Base-by-base conservation (phyloP, 2,329 filamentous ascomycete species). In the Xylaria hypoxylon region DNA sequence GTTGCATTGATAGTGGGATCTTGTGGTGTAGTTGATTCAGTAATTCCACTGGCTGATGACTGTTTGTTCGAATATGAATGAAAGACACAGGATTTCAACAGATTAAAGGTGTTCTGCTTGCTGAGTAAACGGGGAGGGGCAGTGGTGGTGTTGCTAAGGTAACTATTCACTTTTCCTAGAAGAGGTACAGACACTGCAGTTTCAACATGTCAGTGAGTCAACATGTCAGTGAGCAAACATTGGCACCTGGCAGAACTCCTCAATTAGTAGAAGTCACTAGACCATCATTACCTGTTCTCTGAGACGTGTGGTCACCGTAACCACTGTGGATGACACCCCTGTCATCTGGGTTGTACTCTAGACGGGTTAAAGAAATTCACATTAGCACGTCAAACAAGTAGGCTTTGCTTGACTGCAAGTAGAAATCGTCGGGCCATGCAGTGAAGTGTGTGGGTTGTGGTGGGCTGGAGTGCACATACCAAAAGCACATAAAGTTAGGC, bases 161-260 rank as follows among this genome's bases (percentile, higher is more conserved):
- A 15, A 44, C 33, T n/a, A 22, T 17, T 57, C 10, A 13, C 38
- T 22, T 24, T 26, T 33, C 13, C 15, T 22, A 13, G 17, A 10
- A 40, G 52, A 59, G 57, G 52, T n/a, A 40, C 62, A 26, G 65
- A 59, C 11, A 13, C 65, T 68, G 26, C 45, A 11, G 40, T 26
- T 58, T 58, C 8, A 22, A 19, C 2, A 15, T 48, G 26, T 60
- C 5, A 62, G 53, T 35, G 3, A 57, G 19, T 24, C 28, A 47
- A 50, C 50, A 35, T n/a, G 24, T 57, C 3, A 59, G 56, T 40
- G 11, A 59, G 13, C 35, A 56, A 33, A 17, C 4, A 44, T 38
- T 38, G 15, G 24, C 28, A 31, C 28, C 2, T 8, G 7, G 1
- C 22, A 22, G 17, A 58, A 40, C 19, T 17, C 33, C 5, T 1